phyloP scores from a whole-genome alignment of 176 grass and related monocot genomes.

The Bolboschoenus planiculmis region DNA sequence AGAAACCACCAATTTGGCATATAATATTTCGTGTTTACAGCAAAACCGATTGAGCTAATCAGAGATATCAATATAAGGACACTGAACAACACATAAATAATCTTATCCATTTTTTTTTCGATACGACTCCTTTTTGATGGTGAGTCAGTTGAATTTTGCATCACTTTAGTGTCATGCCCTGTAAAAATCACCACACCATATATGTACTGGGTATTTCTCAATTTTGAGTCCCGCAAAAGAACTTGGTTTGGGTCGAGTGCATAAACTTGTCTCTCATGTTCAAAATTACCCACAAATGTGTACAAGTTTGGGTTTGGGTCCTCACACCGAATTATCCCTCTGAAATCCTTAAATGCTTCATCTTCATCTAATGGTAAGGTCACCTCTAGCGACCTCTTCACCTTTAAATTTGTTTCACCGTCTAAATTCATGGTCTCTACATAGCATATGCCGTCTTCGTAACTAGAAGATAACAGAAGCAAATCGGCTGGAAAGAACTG shows the following conservation, averaged over 20 bases:
- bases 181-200: conserved; percentile 90
- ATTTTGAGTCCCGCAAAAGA: conserved; percentile 92
- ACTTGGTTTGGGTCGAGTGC: conserved; percentile 79
- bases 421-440: conserved; percentile 99
- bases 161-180: conserved; percentile 93
- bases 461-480: conserved; percentile 72
- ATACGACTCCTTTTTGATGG: conserved; percentile 94
- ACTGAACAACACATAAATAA: conserved; percentile 91
- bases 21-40: conserved; percentile 73
- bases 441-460: conserved; percentile 96
- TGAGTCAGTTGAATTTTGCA: conserved; percentile 89
- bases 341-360: conserved; percentile 65
- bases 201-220: conserved; percentile 85
- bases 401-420: conserved; percentile 93
- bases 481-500: conserved; percentile 95
- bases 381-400: conserved; percentile 85
- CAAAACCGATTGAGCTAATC: conserved; percentile 94
- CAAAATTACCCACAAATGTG: conserved; percentile 82
- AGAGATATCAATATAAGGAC: conserved; percentile 80
- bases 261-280: conserved; percentile 81
- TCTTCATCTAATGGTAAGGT: conserved; percentile 77
- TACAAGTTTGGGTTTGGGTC: conserved; percentile 94
- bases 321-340: conserved; percentile 64
- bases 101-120: conserved; percentile 91
- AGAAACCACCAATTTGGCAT: conserved; percentile 91